Conservation (phyloP, 2,329 filamentous ascomycete species). For the Tolypocladium ovalisporum region DNA sequence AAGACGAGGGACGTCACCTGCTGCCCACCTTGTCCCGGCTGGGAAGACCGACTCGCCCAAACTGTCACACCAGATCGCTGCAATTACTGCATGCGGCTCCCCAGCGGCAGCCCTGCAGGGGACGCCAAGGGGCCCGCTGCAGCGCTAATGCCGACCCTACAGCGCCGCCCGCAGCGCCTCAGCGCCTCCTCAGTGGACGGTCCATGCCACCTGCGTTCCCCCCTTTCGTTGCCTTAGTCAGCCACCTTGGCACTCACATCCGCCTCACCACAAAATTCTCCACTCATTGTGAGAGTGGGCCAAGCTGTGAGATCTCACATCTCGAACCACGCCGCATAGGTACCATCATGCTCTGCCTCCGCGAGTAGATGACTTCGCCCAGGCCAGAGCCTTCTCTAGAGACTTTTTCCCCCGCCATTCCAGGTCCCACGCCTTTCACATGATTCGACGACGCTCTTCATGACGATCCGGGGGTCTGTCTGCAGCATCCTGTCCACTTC, state of each 20-base stretch:
- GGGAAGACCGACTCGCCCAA: neutral
- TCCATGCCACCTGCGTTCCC: neutral
- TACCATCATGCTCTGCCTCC: neutral
- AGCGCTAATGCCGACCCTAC: neutral
- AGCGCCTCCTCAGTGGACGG: neutral
- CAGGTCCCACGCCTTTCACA: neutral
- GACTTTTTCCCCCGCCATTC: neutral
- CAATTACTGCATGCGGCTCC: neutral
- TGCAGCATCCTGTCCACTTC: neutral
- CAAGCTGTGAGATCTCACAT: neutral
- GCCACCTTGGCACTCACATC: neutral
- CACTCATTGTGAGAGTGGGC: neutral
- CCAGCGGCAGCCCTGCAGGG: neutral
- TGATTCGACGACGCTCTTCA: neutral
- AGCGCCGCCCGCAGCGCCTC: neutral
- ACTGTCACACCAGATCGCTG: neutral
- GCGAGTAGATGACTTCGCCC: neutral
- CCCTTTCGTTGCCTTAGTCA: neutral
- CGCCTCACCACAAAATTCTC: neutral
- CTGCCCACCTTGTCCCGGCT: neutral
- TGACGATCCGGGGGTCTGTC: neutral
- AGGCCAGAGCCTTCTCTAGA: neutral
- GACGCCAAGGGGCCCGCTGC: neutral
- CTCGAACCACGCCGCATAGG: neutral
- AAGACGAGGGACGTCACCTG: neutral